Base-by-base conservation (phyloP, 192 early-diverging fungal species). In the Entomortierella parvispora region DNA sequence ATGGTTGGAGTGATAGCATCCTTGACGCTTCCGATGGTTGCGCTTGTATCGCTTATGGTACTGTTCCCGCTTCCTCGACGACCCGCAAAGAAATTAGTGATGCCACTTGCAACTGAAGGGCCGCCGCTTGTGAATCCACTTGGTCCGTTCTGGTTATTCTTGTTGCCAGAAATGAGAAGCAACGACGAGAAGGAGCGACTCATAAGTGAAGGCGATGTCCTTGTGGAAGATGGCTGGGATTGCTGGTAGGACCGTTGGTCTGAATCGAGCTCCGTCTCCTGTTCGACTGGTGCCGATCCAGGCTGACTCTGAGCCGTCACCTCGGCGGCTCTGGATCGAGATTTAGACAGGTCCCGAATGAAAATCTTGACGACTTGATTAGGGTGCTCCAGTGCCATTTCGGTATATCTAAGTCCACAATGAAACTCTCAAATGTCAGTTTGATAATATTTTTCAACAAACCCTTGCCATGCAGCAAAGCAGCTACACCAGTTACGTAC, bases 301-400 rank as follows among this genome's bases (percentile, higher is more conserved):
- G 51, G n/a, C n/a, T 37, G 40, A 2, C 43, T 50, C 44, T 62
- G 20, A 9, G 37, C 37, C 12, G 12, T 9, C 12, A 12, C 5
- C 37, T 40, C 37, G 5, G 37, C 37, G 12, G 37, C 55, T 29
- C 63, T 72, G 20, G 72, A 23, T 12, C 70, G 65, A 44, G 37
- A 8, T 26, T 81, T 84, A 4, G 85, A 84, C 32, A 88, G 81
- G 57, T 95, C 93, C 32, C 94, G 90, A 48, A 98, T 94, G 57
- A 94, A 94, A 33, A 98, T 92, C 61, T 90, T 91, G 42, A 93
- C 54, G n/a, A 98, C 87, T 49, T 88, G 89, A 12, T 69, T 83
- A 2, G 95, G 93, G 40, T 81, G 83, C 11, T 83, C 82, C 0
- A 67, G 53, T 4, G 89, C 88, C 32, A 96, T 82, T 2, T 83